phyloP scores from a whole-genome alignment of 1,284 basidiomycete species.

The Marasmius sp. region DNA sequence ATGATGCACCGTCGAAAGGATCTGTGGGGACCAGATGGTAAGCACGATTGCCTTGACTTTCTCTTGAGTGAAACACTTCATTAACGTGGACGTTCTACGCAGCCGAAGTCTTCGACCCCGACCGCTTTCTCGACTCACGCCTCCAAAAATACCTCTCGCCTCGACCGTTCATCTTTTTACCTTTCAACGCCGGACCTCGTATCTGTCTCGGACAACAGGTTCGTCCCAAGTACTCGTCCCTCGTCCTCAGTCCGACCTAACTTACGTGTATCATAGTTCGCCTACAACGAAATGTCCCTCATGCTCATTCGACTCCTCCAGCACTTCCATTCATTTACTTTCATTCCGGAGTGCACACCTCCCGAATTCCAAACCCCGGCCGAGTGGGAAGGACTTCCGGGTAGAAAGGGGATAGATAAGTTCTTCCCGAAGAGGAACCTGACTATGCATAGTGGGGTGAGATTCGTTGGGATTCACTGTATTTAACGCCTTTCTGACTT shows the following conservation, averaged over 20 bases:
- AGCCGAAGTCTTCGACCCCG: conserved; percentile 45
- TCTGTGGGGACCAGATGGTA: conserved; percentile 36
- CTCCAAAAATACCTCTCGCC: conserved; percentile 21
- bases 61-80: background rate
- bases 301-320: conserved; percentile 48
- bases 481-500: background rate
- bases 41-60: background rate
- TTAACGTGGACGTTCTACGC: background rate
- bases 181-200: conserved; percentile 26
- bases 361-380: conserved; percentile 6
- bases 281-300: conserved; percentile 58
- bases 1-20: conserved; percentile 32
- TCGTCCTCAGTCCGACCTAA: background rate
- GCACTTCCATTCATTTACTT: conserved; percentile 6
- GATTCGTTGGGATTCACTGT: background rate
- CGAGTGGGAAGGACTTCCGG: conserved; percentile 1
- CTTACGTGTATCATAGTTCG: conserved; percentile 37
- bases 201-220: conserved; percentile 37
- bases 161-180: conserved; percentile 25
- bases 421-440: background rate
- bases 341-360: background rate
- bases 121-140: conserved; percentile 24
- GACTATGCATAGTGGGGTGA: background rate
- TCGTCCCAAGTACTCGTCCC: conserved; percentile 1
- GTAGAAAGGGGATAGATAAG: background rate